These are phyloP conservation scores for Ceratocystiopsis brevicomis DNA, from an alignment of 2,329 filamentous ascomycete genomes.

Conservation along the genomic window DNA sequence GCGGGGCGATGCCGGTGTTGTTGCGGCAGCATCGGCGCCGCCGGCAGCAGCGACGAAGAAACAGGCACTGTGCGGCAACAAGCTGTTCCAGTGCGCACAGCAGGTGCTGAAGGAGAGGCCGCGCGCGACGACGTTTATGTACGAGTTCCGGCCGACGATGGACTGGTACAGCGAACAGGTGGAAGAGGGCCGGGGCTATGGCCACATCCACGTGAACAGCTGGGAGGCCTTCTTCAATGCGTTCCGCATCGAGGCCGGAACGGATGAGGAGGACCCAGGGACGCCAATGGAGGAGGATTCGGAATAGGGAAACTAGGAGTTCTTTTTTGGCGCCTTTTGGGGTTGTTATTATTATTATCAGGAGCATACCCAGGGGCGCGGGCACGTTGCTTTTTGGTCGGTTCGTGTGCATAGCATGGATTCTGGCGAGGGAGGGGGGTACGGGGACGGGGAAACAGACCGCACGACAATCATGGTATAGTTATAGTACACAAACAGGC, in stretches of 20 bases:
- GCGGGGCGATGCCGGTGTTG: slow-evolving; percentile 8
- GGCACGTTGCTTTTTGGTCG: no score
- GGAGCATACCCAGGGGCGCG: no score
- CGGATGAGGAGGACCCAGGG: not conserved
- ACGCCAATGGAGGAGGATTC: not conserved
- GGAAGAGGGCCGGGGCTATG: slow-evolving; percentile 27
- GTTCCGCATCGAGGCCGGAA: not conserved
- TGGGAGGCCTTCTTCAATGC: slow-evolving; percentile 23
- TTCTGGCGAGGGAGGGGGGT: no score
- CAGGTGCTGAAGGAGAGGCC: slow-evolving; percentile 9
- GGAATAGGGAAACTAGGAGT: not conserved
- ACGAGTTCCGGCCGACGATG: slow-evolving; percentile 26
- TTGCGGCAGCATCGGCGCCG: no score
- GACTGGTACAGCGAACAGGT: slow-evolving; percentile 32
- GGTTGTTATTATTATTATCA: no score
- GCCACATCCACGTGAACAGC: slow-evolving; percentile 26
- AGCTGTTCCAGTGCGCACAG: slow-evolving; percentile 22
- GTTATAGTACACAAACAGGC: not conserved
- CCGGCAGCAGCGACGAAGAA: no score
- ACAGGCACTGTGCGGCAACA: slow-evolving; percentile 20
- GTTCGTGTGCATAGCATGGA: no score
- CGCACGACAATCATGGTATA: no score
- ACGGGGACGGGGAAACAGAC: no score
- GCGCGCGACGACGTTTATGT: slow-evolving; percentile 15
- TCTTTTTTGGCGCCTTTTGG: no score